Conservation (phyloP, 257 asterid species). For the Nicotiana noctiflora region DNA sequence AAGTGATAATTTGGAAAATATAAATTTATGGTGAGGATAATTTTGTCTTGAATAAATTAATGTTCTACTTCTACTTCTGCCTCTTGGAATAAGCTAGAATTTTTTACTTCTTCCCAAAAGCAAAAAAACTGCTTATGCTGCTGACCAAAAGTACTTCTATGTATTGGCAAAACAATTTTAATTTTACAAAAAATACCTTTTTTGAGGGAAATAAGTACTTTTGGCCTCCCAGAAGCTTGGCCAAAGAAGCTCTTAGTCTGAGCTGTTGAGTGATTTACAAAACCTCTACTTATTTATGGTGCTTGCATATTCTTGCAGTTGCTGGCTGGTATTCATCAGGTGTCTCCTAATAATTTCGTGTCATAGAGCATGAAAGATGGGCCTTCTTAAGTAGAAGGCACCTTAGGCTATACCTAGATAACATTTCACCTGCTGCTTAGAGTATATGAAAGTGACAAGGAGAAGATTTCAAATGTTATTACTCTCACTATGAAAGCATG, state of each 20-base stretch:
- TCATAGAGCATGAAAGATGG: neutral
- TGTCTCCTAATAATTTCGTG: neutral
- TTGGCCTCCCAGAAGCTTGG: too few species aligned
- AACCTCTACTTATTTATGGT: neutral
- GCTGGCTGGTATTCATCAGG: neutral
- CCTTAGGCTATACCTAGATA: neutral
- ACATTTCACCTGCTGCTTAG: neutral
- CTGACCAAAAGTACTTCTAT: too few species aligned
- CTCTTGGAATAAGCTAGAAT: too few species aligned
- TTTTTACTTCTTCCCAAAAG: too few species aligned
- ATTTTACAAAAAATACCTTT: too few species aligned
- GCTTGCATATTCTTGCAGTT: neutral
- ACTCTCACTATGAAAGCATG: neutral
- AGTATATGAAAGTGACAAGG: neutral
- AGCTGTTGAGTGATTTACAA: neutral
- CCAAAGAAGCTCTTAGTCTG: neutral
- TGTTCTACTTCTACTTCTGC: too few species aligned
- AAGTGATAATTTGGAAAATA: too few species aligned
- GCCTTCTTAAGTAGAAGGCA: neutral
- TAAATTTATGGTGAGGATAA: too few species aligned
- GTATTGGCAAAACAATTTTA: too few species aligned
- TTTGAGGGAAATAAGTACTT: too few species aligned
- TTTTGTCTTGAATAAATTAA: too few species aligned
- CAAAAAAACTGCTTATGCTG: too few species aligned
- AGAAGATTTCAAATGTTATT: neutral